Percentiles rank a stretch among this genome's conserved stretches.
phyloP scores from a whole-genome alignment of 2,329 filamentous ascomycete species.

The Blastomyces emzantsi region DNA sequence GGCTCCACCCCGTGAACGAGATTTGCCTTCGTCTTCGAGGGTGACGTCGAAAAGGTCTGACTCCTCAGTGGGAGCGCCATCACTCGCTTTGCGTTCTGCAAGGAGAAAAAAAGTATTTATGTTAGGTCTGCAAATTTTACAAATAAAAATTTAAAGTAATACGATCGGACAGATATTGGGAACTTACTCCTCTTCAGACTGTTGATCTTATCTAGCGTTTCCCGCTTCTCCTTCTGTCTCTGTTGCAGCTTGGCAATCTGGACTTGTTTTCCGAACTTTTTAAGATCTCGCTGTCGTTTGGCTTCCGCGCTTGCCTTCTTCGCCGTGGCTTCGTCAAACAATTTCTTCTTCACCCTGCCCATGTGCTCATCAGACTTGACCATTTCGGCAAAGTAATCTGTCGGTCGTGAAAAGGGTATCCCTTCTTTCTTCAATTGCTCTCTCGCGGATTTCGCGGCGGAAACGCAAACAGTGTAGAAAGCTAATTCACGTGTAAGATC shows the following conservation, averaged over 20 bases:
- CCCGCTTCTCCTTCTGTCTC: conserved; percentile 81
- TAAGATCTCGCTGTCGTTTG: conserved; percentile 82
- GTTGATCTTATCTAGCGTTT: conserved; percentile 93
- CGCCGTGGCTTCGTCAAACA: conserved; percentile 80
- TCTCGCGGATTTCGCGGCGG: conserved; percentile 66
- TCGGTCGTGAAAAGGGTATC: conserved; percentile 75
- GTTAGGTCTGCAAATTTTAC: conserved; percentile 20
- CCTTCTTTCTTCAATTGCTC: conserved; percentile 70
- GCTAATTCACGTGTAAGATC: conserved; percentile 86
- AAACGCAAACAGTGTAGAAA: conserved; percentile 83
- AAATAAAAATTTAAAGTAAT: conserved; percentile 1
- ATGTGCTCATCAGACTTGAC: conserved; percentile 98
- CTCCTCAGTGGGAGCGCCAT: conserved; percentile 59
- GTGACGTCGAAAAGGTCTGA: conserved; percentile 86
- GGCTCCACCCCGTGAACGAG: conserved; percentile 34
- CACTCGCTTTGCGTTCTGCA: conserved; percentile 69
- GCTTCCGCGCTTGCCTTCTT: conserved; percentile 93
- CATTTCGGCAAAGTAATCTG: conserved; percentile 98
- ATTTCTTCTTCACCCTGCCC: conserved; percentile 88
- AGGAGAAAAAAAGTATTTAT: conserved; percentile 5
- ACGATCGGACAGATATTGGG: neutral
- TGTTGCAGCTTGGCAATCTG: conserved; percentile 95
- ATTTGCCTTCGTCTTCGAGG: conserved; percentile 60
- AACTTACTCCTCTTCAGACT: conserved; percentile 85
- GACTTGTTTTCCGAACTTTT: conserved; percentile 99